Evolutionary conservation across 1,139 yeast species (phyloP), one percentile per base, ranked within the genome.

Genomic region (Blastobotrys capitulatus): DNA sequence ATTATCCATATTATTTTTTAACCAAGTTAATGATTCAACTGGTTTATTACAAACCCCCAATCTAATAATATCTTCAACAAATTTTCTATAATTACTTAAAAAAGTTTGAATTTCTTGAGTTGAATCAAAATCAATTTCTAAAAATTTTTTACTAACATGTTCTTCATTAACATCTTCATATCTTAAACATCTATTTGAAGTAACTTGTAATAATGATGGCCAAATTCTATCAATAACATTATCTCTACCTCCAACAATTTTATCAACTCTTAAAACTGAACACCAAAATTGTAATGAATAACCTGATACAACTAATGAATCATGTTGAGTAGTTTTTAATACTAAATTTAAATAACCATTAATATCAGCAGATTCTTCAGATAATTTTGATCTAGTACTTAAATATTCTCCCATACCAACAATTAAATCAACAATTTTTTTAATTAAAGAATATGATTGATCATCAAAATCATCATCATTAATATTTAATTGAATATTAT

Each of bases 241-340:
- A 47, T 74, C 67, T 57, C 74, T 63, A 64, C 69, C 70, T 22
- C 71, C 64, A n/a, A 41, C 25, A 45, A 86, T 73, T 52, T 84
- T 90, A 58, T 89, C 96, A 51, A 82, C 80, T 59, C 98, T 76
- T 47, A 92, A 70, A 55, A 92, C 81, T 1, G 94, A 81, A 51
- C 95, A 90, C 98, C 98, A 94, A 72, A 92, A 86, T 63, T 90
- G 96, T 51, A 92, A 70, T 0, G 97, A 86, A 35, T 90, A 75
- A 0, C 97, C 97, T 48, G 96, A 85, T 2, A 92, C 82, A n/a
- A 92, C 85, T 52, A 92, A 74, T 60, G 96, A 86, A 34, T 89
- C 86, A 62, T 89, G 94, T 59, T 75, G 78, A 0, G 96, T 86
- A 1, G 97, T 88, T 42, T 80, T 78, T 43, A 92, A 71, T 4